Percentiles rank a stretch among this genome's conserved stretches.
Conservation (phyloP, 1,139 yeast species). For the Yamadazyma sp. region DNA sequence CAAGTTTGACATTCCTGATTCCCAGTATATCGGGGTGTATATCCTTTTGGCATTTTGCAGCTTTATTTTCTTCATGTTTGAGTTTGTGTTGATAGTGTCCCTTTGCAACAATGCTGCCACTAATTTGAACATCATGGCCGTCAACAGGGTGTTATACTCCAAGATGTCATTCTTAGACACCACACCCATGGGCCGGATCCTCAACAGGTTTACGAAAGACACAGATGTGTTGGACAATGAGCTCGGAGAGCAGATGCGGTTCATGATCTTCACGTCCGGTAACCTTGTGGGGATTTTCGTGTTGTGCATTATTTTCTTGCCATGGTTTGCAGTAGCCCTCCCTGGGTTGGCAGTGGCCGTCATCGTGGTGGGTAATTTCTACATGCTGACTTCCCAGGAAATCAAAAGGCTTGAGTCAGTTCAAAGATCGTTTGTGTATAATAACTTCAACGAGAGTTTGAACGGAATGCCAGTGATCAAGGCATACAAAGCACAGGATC, state of each 20-base stretch:
- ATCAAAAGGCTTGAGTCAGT: slow-evolving; percentile 78
- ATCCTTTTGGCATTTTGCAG: slow-evolving; percentile 53
- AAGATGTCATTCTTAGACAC: slow-evolving; percentile 62
- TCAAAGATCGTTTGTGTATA: slow-evolving; percentile 72
- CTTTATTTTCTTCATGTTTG: slow-evolving; percentile 37
- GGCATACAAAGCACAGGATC: slow-evolving; percentile 53
- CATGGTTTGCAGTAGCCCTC: slow-evolving; percentile 55
- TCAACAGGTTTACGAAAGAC: slow-evolving; percentile 73
- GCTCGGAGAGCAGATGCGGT: slow-evolving; percentile 58
- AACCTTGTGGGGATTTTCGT: slow-evolving; percentile 64
- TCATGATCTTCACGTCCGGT: slow-evolving; percentile 45
- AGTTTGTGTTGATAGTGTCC: slow-evolving; percentile 51
- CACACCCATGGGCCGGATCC: slow-evolving; percentile 61
- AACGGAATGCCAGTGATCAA: slow-evolving; percentile 72
- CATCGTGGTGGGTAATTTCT: slow-evolving; percentile 41
- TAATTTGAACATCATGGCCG: slow-evolving; percentile 48
- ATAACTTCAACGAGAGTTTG: slow-evolving; percentile 74
- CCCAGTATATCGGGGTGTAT: slow-evolving; percentile 73
- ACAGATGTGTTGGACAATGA: slow-evolving; percentile 83
- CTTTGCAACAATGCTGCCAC: slow-evolving; percentile 52
- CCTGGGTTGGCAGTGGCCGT: slow-evolving; percentile 40
- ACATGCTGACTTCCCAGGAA: slow-evolving; percentile 73
- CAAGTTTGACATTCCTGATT: slow-evolving; percentile 51
- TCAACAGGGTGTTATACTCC: slow-evolving; percentile 57
- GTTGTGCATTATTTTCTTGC: slow-evolving; percentile 69